Conservation (phyloP, 2,329 filamentous ascomycete species). For the Blumeria hordei region DNA sequence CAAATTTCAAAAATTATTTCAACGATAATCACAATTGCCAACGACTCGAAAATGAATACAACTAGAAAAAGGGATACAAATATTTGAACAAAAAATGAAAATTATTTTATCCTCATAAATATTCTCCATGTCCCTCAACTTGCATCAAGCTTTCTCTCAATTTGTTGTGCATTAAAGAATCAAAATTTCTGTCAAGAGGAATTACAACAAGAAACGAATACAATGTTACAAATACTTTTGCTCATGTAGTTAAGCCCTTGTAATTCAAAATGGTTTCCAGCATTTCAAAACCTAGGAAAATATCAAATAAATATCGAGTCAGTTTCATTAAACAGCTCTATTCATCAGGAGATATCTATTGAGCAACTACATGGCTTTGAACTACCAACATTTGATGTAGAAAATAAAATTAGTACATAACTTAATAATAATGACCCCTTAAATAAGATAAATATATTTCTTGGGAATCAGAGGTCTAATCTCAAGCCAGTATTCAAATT, state of each 20-base stretch:
- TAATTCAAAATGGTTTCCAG: not conserved
- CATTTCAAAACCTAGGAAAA: not conserved
- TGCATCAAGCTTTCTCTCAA: no score
- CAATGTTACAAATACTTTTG: not conserved
- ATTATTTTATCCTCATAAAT: not conserved
- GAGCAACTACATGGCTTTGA: not conserved
- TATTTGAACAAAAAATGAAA: not conserved
- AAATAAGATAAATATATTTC: no score
- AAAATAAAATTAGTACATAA: no score
- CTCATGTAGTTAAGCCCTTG: not conserved
- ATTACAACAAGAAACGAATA: not conserved
- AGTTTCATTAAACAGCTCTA: not conserved
- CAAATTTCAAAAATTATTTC: no score
- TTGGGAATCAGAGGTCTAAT: not conserved
- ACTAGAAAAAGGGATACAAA: not conserved
- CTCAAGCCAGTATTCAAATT: not conserved
- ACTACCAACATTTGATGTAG: not conserved
- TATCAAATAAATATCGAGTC: not conserved
- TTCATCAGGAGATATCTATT: not conserved
- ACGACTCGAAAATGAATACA: no score
- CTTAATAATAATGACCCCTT: no score
- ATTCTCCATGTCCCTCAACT: no score
- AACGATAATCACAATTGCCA: not conserved
- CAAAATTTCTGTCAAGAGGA: not conserved
- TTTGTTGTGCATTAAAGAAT: no score